Conservation (phyloP, 768 basidiomycete genomes). For the Kwoniella mangroviensis region DNA sequence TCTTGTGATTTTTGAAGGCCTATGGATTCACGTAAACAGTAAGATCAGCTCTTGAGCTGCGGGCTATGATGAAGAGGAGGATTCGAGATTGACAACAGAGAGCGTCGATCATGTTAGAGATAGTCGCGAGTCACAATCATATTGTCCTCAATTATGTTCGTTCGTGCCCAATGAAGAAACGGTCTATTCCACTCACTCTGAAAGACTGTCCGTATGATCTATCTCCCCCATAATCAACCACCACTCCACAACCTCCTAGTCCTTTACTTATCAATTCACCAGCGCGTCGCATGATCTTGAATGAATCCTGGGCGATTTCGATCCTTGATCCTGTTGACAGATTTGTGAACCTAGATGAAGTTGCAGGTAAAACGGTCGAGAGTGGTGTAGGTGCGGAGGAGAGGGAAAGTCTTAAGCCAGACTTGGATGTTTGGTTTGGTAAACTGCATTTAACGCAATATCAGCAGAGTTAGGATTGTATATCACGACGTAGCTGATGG, state of each 20-base stretch:
- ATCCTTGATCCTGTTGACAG: constrained; percentile 74
- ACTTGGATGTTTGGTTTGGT: constrained; percentile 49
- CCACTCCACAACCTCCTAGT: constrained; percentile 65
- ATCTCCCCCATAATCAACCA: constrained; percentile 87
- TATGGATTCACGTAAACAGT: constrained; percentile 50
- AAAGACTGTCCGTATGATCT: constrained; percentile 74
- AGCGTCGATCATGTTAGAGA: background rate
- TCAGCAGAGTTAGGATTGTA: too few relatives aligned
- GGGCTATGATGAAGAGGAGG: background rate
- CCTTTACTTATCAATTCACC: constrained; percentile 66
- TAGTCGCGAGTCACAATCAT: background rate
- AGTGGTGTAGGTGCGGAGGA: constrained; percentile 66
- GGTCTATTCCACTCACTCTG: constrained; percentile 65
- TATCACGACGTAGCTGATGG: too few relatives aligned
- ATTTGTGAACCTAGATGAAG: constrained; percentile 71
- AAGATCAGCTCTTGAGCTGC: too few relatives aligned
- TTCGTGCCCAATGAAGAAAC: background rate
- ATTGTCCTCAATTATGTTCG: background rate
- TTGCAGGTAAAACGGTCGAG: constrained; percentile 61
- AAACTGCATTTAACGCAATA: too few relatives aligned
- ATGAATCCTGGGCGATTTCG: constrained; percentile 78
- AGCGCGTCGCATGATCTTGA: constrained; percentile 70
- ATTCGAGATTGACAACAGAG: background rate
- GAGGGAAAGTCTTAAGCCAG: constrained; percentile 68
- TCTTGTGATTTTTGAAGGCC: constrained; percentile 88